Conservation (phyloP, 2,329 filamentous ascomycete species). For the Phialophora macrospora region DNA sequence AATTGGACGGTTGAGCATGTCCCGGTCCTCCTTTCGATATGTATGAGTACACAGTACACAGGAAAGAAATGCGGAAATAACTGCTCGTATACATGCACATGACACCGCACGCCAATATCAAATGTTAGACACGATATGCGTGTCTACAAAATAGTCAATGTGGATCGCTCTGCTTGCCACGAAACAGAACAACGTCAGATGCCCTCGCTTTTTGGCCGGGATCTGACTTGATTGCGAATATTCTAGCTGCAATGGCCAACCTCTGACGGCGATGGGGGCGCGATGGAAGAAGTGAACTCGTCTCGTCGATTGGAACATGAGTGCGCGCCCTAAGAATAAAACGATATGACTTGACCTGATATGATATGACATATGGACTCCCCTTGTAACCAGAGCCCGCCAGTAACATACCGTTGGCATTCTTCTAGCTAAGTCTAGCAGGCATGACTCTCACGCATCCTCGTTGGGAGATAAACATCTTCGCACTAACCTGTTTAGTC, state of each 20-base stretch:
- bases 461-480: not conserved
- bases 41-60: not conserved
- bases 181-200: not conserved
- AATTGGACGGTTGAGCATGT: slow-evolving; percentile 52
- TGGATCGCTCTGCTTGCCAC: too few relatives aligned
- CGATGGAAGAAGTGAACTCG: too few relatives aligned
- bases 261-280: too few relatives aligned
- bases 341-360: not conserved
- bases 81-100: not conserved
- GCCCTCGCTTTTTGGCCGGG: not conserved
- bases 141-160: too few relatives aligned
- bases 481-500: not conserved
- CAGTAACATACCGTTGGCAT: not conserved
- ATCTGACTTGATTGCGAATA: not conserved
- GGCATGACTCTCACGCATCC: not conserved
- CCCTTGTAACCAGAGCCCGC: not conserved
- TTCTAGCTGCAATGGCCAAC: too few relatives aligned
- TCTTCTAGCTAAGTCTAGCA: not conserved
- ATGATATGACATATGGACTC: not conserved
- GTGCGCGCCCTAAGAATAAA: not conserved
- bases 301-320: not conserved
- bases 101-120: too few relatives aligned
- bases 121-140: too few relatives aligned
- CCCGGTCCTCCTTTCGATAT: not conserved
- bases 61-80: not conserved